Conservation (phyloP, 768 basidiomycete genomes). For the Suillus americanus region DNA sequence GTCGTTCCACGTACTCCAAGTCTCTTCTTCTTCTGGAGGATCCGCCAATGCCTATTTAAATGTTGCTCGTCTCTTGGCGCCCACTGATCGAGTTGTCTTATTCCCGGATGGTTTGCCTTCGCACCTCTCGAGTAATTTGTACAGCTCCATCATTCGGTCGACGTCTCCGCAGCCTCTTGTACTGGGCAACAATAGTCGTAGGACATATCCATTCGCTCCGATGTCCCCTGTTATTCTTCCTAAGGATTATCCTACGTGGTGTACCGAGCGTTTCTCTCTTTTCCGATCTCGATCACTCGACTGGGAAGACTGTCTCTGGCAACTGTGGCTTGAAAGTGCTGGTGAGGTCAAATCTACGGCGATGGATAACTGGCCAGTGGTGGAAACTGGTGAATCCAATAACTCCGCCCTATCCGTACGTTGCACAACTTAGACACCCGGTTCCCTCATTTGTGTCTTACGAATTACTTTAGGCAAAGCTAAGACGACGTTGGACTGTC, state of each 20-base stretch:
- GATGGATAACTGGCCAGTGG: not conserved
- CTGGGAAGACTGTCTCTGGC: conserved; percentile 70
- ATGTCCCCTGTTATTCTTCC: conserved; percentile 46
- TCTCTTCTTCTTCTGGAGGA: conserved; percentile 33
- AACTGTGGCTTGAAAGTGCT: conserved; percentile 54
- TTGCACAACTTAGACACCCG: not conserved
- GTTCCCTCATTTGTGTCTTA: conserved; percentile 2
- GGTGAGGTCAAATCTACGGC: conserved; percentile 32
- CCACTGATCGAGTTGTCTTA: conserved; percentile 45
- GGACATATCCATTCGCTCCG: conserved; percentile 38
- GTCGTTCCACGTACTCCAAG: conserved; percentile 49
- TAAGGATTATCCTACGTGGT: conserved; percentile 55
- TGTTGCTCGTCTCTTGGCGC: conserved; percentile 59
- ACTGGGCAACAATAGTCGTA: conserved; percentile 28
- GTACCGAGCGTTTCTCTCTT: conserved; percentile 55
- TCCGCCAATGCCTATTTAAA: conserved; percentile 59
- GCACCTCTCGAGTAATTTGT: conserved; percentile 21
- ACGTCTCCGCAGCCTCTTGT: conserved; percentile 23
- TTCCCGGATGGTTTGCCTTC: conserved; percentile 47
- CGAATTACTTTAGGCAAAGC: conserved; percentile 32
- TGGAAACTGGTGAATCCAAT: not conserved
- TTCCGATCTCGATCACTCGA: conserved; percentile 45
- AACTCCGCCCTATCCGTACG: not conserved
- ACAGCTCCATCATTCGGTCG: conserved; percentile 12
- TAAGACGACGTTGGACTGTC: conserved; percentile 43